A percentile compares a stretch with the other conserved stretches of the same genome.
Conservation (phyloP, 2,329 filamentous ascomycete species). For the Fusarium setosum region DNA sequence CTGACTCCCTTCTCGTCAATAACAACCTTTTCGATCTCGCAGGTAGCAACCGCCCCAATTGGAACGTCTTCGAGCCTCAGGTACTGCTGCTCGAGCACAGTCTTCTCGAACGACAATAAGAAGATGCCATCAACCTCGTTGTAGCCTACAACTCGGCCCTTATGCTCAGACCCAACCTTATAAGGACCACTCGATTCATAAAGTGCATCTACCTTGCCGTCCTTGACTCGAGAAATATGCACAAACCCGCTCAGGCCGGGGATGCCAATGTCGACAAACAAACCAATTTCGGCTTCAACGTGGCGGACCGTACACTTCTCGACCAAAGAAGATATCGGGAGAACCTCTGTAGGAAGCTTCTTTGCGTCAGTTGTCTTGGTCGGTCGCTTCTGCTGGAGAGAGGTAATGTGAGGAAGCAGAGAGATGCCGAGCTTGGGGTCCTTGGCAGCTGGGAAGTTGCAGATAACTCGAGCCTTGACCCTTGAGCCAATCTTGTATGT, state of each 20-base stretch:
- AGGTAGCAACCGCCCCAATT: slow-evolving; percentile 82
- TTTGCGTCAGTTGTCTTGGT: slow-evolving; percentile 50
- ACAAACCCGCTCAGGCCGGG: slow-evolving; percentile 84
- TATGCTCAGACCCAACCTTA: slow-evolving; percentile 81
- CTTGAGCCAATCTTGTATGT: slow-evolving; percentile 88
- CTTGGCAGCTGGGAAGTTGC: slow-evolving; percentile 83
- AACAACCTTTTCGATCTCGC: slow-evolving; percentile 86
- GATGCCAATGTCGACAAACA: slow-evolving; percentile 78
- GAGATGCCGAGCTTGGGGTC: slow-evolving; percentile 89
- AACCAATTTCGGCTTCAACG: slow-evolving; percentile 82
- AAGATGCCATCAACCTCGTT: slow-evolving; percentile 89
- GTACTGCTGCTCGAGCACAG: slow-evolving; percentile 86
- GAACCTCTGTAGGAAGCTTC: slow-evolving; percentile 64
- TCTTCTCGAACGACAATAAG: slow-evolving; percentile 85
- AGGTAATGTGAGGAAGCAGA: slow-evolving; percentile 83
- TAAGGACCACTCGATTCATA: slow-evolving; percentile 82
- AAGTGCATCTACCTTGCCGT: slow-evolving; percentile 87
- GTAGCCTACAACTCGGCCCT: slow-evolving; percentile 86
- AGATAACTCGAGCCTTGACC: slow-evolving; percentile 87
- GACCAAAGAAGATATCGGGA: slow-evolving; percentile 80
- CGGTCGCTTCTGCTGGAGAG: slow-evolving; percentile 63
- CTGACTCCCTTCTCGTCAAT: slow-evolving; percentile 81
- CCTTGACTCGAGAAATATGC: slow-evolving; percentile 92
- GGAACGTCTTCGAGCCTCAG: slow-evolving; percentile 91
- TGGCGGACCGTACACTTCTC: slow-evolving; percentile 83